These are phyloP conservation scores for Colletotrichum tamarilloi DNA, from an alignment of 2,329 filamentous ascomycete species.

Conservation along the genomic window DNA sequence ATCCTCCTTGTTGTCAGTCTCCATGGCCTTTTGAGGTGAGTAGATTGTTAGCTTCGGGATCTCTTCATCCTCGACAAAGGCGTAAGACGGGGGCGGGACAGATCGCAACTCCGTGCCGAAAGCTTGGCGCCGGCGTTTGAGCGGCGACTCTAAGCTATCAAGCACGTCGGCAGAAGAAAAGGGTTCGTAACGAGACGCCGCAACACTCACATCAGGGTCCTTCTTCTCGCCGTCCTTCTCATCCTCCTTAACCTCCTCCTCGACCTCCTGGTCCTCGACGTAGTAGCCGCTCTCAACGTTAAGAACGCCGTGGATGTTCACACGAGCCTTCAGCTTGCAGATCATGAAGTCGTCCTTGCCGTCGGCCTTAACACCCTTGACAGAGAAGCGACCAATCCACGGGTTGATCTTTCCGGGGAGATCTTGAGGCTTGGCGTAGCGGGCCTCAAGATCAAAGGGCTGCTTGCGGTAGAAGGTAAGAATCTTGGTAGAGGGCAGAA, in stretches of 20 bases:
- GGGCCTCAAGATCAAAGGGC: conserved; percentile 94
- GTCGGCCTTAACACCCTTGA: conserved; percentile 96
- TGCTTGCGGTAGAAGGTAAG: conserved; percentile 99
- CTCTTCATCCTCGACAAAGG: conserved; percentile 12
- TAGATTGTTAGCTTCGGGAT: conserved; percentile 41
- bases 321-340: conserved; percentile 97
- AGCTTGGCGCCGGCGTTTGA: conserved; percentile 22
- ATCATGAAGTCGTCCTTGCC: conserved; percentile 98
- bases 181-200: conserved; percentile 22
- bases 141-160: conserved; percentile 7
- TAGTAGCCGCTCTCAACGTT: conserved; percentile 98
- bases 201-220: conserved; percentile 77
- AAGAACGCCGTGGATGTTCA: conserved; percentile 95
- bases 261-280: conserved; percentile 96
- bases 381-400: conserved; percentile 97
- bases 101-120: not conserved
- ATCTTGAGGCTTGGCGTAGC: conserved; percentile 86
- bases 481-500: conserved; percentile 98
- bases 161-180: not conserved
- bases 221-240: conserved; percentile 66
- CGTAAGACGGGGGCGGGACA: not conserved
- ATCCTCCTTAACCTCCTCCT: conserved; percentile 88
- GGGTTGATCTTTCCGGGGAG: conserved; percentile 91
- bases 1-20: conserved; percentile 78
- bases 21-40: conserved; percentile 74